These are phyloP conservation scores for Alternaria atra DNA, from an alignment of 2,329 filamentous ascomycete species.

Conservation along the genomic window DNA sequence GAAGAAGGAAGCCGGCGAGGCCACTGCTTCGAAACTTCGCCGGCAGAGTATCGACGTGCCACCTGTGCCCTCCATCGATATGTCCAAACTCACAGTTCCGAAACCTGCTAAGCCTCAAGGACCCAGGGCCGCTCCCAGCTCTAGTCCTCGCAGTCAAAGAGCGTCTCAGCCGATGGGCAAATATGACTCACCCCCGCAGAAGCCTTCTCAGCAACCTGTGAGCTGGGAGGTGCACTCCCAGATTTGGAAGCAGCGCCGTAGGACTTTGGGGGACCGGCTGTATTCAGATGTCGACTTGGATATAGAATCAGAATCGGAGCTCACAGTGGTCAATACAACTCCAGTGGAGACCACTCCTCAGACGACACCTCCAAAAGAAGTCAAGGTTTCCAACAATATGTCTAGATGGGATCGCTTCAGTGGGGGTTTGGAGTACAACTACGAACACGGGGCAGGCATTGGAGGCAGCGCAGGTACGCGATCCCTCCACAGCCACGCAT, in stretches of 20 bases:
- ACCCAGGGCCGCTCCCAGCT: conserved; percentile 7
- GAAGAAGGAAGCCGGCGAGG: conserved; percentile 36
- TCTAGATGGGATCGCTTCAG: conserved; percentile 44
- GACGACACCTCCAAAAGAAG: not conserved
- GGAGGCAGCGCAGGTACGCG: conserved; percentile 51
- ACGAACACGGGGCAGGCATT: conserved; percentile 45
- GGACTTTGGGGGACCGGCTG: conserved; percentile 41
- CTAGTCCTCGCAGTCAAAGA: conserved; percentile 26
- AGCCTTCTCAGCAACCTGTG: conserved; percentile 17
- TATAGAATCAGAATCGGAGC: not conserved
- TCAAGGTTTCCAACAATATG: conserved; percentile 3
- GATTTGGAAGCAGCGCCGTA: conserved; percentile 42
- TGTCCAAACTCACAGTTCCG: conserved; percentile 17
- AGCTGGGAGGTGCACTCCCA: conserved; percentile 41
- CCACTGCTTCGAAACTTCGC: conserved; percentile 25
- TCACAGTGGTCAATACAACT: not conserved
- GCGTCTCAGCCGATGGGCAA: conserved; percentile 30
- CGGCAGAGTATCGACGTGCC: conserved; percentile 33
- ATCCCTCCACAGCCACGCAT: conserved; percentile 40
- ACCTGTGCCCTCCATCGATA: conserved; percentile 38
- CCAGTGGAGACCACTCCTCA: not conserved
- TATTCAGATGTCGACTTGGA: conserved; percentile 22
- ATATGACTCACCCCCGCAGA: conserved; percentile 20
- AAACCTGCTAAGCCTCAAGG: conserved; percentile 17
- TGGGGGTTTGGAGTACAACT: conserved; percentile 49